phyloP scores from a whole-genome alignment of 305 asterid species.

The Coffea humblotiana region DNA sequence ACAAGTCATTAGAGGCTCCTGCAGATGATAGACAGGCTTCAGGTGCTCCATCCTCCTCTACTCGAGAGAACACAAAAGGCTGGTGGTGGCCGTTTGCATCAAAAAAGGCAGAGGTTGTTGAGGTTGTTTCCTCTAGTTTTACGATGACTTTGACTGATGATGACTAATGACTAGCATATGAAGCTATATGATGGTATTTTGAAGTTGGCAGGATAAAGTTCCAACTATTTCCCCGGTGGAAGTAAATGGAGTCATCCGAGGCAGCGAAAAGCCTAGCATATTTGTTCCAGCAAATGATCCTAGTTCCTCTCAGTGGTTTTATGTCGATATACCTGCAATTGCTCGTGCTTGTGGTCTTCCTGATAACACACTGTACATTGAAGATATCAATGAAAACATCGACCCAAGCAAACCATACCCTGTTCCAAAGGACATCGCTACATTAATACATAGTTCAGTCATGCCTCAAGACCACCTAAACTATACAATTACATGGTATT shows the following conservation, averaged over 20 bases:
- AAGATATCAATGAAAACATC: conserved; percentile 65
- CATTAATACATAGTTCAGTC: conserved; percentile 72
- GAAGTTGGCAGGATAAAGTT: conserved; percentile 52
- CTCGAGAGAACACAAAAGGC: conserved; percentile 38
- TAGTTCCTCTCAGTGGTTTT: conserved; percentile 81
- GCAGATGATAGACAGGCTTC: conserved; percentile 32
- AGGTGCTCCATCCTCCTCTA: conserved; percentile 33
- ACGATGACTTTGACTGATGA: conserved; percentile 16
- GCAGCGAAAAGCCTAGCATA: conserved; percentile 93
- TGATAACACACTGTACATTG: conserved; percentile 69
- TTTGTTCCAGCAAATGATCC: conserved; percentile 96
- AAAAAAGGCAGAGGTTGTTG: conserved; percentile 33
- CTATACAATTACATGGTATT: conserved; percentile 86
- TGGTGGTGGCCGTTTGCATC: conserved; percentile 71
- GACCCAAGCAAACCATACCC: conserved; percentile 84
- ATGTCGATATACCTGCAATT: conserved; percentile 81
- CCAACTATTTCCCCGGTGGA: conserved; percentile 44
- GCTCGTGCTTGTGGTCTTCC: conserved; percentile 77
- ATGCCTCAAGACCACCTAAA: conserved; percentile 97
- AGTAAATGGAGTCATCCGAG: conserved; percentile 76
- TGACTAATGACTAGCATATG: conserved; percentile 12
- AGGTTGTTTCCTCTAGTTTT: conserved; percentile 42
- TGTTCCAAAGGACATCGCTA: conserved; percentile 67
- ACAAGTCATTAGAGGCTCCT: conserved; percentile 46
- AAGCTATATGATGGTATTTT: conserved; percentile 31